A percentile compares a stretch with the other conserved stretches of the same genome.
Conservation (phyloP, 805 yeast species). For the Candida saitoana region DNA sequence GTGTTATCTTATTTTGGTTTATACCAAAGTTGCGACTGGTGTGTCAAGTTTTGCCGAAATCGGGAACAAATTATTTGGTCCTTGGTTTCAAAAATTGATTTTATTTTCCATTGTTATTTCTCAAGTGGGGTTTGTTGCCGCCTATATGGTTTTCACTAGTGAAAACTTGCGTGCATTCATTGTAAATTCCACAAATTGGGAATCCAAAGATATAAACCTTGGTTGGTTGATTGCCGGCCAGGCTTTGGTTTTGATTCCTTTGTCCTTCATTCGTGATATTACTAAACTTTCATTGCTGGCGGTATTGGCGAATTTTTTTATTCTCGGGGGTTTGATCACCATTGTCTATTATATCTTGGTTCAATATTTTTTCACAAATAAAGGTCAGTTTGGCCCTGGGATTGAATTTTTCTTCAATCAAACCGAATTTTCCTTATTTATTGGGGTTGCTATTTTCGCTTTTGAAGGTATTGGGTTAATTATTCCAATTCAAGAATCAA, state of each 20-base stretch:
- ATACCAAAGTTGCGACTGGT: constrained; percentile 52
- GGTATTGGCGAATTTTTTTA: constrained; percentile 65
- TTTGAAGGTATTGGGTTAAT: constrained; percentile 83
- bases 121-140: constrained; percentile 77
- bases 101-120: constrained; percentile 62
- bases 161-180: constrained; percentile 66
- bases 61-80: constrained; percentile 61
- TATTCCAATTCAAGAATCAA: constrained; percentile 78
- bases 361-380: constrained; percentile 36
- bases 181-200: constrained; percentile 42
- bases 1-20: constrained; percentile 67
- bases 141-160: constrained; percentile 75
- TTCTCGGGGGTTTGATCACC: constrained; percentile 60
- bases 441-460: constrained; percentile 85
- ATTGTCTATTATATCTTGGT: constrained; percentile 52
- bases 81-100: constrained; percentile 60
- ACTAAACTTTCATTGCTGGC: constrained; percentile 72
- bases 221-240: constrained; percentile 51
- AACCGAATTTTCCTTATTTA: constrained; percentile 62
- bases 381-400: constrained; percentile 40
- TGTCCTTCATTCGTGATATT: constrained; percentile 71
- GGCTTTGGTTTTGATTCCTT: constrained; percentile 56
- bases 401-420: constrained; percentile 50
- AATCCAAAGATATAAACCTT: constrained; percentile 35
- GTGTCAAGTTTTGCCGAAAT: constrained; percentile 80